Evolutionary conservation across 495 filamentous ascomycete genomes (phyloP).

Genomic region (Penicillium ochrochloron): DNA sequence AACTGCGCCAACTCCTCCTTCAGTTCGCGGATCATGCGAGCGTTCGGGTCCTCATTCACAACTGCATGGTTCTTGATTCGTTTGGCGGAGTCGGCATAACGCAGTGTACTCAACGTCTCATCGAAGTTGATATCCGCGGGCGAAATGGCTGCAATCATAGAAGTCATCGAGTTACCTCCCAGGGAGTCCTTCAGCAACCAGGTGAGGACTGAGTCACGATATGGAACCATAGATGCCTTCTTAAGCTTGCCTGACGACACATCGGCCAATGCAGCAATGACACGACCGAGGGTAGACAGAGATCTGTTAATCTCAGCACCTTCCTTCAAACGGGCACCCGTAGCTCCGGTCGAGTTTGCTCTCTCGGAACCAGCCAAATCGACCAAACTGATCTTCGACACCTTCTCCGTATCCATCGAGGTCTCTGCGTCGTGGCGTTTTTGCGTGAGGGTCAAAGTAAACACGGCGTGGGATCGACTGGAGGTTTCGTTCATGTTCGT

Average conservation of each 20-base stretch:
- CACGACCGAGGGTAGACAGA: conserved; percentile 93
- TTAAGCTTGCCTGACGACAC: conserved; percentile 86
- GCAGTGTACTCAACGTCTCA: conserved; percentile 91
- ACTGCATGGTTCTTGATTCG: conserved; percentile 99
- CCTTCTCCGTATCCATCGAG: conserved; percentile 95
- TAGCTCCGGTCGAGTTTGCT: conserved; percentile 94
- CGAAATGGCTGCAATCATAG: conserved; percentile 99
- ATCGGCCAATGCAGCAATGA: conserved; percentile 96
- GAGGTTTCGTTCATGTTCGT: conserved; percentile 99
- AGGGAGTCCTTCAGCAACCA: conserved; percentile 98
- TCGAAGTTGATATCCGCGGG: conserved; percentile 99
- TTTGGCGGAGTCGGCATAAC: conserved; percentile 97
- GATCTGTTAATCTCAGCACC: conserved; percentile 99
- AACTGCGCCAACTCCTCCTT: conserved; percentile 93
- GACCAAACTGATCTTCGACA: conserved; percentile 95
- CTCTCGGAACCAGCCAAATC: conserved; percentile 98
- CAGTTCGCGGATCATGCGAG: conserved; percentile 96
- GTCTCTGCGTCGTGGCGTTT: conserved; percentile 93
- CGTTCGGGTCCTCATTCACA: conserved; percentile 98
- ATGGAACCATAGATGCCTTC: conserved; percentile 84
- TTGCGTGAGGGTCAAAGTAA: conserved; percentile 94
- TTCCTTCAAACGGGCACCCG: conserved; percentile 94
- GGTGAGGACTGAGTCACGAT: conserved; percentile 94
- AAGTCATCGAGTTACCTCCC: conserved; percentile 98
- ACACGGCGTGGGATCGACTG: conserved; percentile 96